Conservation (phyloP, 2,329 filamentous ascomycete genomes). For the Emergomyces orientalis region DNA sequence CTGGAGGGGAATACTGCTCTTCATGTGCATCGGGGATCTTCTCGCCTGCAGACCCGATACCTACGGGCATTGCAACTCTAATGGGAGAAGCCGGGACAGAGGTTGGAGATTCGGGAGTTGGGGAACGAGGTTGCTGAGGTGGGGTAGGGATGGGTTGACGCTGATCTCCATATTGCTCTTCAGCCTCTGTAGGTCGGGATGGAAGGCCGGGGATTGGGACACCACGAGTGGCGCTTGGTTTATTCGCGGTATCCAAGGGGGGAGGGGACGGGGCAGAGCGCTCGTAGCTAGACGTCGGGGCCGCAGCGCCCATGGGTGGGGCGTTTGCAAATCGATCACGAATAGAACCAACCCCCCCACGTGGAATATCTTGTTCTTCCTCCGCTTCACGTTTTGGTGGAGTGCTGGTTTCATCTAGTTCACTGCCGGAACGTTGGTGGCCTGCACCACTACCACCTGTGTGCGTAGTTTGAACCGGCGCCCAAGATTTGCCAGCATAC, state of each 20-base stretch:
- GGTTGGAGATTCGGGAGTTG: slow-evolving; percentile 36
- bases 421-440: slow-evolving; percentile 7
- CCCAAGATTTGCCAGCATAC: slow-evolving; percentile 85
- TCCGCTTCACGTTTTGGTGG: not conserved
- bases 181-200: slow-evolving; percentile 44
- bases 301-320: slow-evolving; percentile 54
- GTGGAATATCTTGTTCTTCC: slow-evolving; percentile 45
- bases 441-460: slow-evolving; percentile 50
- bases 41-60: slow-evolving; percentile 48
- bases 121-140: slow-evolving; percentile 39
- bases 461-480: slow-evolving; percentile 63
- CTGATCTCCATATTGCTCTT: slow-evolving; percentile 38
- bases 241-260: slow-evolving; percentile 56
- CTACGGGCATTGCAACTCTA: slow-evolving; percentile 75
- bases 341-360: slow-evolving; percentile 61
- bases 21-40: slow-evolving; percentile 34
- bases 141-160: slow-evolving; percentile 30
- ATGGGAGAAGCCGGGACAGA: slow-evolving; percentile 61
- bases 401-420: not conserved
- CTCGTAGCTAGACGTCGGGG: slow-evolving; percentile 29
- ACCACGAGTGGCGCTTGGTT: slow-evolving; percentile 58
- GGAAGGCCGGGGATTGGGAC: slow-evolving; percentile 72
- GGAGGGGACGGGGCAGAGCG: slow-evolving; percentile 46
- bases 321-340: slow-evolving; percentile 74
- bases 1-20: slow-evolving; percentile 33